Base-by-base conservation (phyloP, 2,329 filamentous ascomycete species). In the Hypoxylon sp. region DNA sequence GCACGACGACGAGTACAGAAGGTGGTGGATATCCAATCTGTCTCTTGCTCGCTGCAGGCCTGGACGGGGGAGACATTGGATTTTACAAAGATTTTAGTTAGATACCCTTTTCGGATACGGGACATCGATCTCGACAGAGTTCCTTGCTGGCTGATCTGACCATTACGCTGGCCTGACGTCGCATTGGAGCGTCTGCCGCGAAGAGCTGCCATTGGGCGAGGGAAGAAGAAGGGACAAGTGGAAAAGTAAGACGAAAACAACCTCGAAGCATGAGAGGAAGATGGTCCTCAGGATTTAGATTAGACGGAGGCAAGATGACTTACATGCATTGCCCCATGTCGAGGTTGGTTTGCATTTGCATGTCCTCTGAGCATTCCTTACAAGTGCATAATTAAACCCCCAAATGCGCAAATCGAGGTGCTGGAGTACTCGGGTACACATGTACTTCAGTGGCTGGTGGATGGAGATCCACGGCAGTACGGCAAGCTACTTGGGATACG, bases 151-250 rank as follows among this genome's bases (percentile, higher is more conserved):
- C 66, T 53, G 67, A 69, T 69, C 66, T 69, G 69, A 69, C 63
- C 50, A 69, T 55, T 69, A 57, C 55, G 51, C 56, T 47, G 47
- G 50, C 54, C 54, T 61, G 35, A 67, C 47, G 69, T 71, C 54
- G 67, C 52, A 71, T 71, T 55, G 58, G 55, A 65, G 46, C 42
- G 69, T 70, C 66, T 69, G 67, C 69, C 69, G 67, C 54, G 47
- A 69, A 46, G 51, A 35, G 53, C 24, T 46, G 57, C 56, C 31
- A 64, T 69, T 67, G 67, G 69, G 51, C 17, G 42, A 57, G 53
- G 56, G 24, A 47, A 62, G 35, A 39, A 59, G 21, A 42, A 52
- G 42, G 53, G 51, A 53, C n/a, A 60, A 57, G 50, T 15, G 21
- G 44, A 58, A 66, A 48, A 59, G 60, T 62, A 57, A 56, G 62